Conservation (phyloP, 495 filamentous ascomycete genomes). For the Talaromyces borbonicus region DNA sequence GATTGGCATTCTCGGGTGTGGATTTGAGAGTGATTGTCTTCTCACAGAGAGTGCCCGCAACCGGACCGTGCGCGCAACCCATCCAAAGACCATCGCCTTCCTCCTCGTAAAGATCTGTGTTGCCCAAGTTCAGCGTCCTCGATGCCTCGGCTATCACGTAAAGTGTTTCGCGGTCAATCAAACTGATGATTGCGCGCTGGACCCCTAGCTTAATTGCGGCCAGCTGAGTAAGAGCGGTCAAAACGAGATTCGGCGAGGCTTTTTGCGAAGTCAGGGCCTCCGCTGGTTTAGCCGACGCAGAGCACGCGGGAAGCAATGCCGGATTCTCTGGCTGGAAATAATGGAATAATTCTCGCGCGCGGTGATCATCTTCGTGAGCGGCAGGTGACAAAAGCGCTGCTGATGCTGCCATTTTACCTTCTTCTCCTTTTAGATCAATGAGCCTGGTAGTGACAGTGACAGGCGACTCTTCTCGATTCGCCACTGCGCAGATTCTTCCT, state of each 20-base stretch:
- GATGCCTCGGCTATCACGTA: constrained; percentile 48
- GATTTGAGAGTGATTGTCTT: constrained; percentile 26
- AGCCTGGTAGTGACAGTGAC: too few species aligned
- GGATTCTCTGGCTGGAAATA: constrained; percentile 29
- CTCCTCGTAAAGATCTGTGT: constrained; percentile 18
- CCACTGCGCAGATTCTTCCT: too few species aligned
- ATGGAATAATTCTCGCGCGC: constrained; percentile 35
- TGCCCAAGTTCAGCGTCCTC: constrained; percentile 26
- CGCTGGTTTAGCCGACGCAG: background rate
- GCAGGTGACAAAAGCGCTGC: too few species aligned
- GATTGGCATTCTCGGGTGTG: constrained; percentile 21
- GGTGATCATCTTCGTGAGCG: constrained; percentile 13
- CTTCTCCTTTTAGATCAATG: too few species aligned
- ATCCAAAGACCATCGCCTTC: constrained; percentile 37
- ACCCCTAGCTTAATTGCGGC: constrained; percentile 37
- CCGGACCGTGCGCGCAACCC: constrained; percentile 31
- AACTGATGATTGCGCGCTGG: constrained; percentile 36
- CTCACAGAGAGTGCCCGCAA: constrained; percentile 22
- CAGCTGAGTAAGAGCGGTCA: constrained; percentile 43
- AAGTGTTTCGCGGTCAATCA: constrained; percentile 49
- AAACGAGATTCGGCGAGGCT: constrained; percentile 38
- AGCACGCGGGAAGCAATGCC: background rate
- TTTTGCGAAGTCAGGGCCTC: constrained; percentile 3
- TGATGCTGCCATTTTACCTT: too few species aligned
- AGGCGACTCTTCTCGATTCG: too few species aligned